Conservation (phyloP, 805 yeast genomes). For the Blastobotrys americana region DNA sequence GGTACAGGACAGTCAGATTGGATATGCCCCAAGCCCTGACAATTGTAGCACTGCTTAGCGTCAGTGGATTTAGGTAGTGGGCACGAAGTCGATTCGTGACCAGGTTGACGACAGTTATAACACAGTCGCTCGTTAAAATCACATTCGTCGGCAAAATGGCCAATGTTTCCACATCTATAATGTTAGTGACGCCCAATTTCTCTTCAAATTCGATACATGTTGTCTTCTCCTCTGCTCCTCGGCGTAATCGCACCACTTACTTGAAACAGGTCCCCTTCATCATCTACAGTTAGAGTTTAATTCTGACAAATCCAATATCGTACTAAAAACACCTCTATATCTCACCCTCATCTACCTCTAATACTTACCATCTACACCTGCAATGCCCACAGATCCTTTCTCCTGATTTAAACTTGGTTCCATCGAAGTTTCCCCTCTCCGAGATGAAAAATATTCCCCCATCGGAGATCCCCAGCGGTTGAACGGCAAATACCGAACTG, state of each 20-base stretch:
- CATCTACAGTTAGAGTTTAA: no score
- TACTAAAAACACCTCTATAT: no score
- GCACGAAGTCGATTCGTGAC: conserved; percentile 83
- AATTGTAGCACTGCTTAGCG: conserved; percentile 80
- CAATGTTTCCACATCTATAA: conserved; percentile 88
- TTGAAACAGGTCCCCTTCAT: conserved; percentile 10
- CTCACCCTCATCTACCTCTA: no score
- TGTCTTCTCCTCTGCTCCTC: background rate
- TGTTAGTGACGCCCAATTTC: conserved; percentile 16
- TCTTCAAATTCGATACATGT: background rate
- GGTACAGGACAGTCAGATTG: conserved; percentile 72
- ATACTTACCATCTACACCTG: no score
- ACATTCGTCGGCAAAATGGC: conserved; percentile 86
- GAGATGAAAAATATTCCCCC: no score
- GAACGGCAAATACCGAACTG: no score
- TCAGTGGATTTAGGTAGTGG: conserved; percentile 79
- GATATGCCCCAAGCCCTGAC: conserved; percentile 84
- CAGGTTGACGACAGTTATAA: conserved; percentile 82
- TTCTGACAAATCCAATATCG: no score
- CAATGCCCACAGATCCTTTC: no score
- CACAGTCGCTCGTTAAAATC: conserved; percentile 76
- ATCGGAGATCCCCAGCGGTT: no score
- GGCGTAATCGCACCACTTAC: conserved; percentile 6
- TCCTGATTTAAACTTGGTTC: no score
- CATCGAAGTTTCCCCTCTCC: no score